Evolutionary conservation across 768 basidiomycete genomes (phyloP).

Genomic region (Rhizopogon vinicolor): DNA sequence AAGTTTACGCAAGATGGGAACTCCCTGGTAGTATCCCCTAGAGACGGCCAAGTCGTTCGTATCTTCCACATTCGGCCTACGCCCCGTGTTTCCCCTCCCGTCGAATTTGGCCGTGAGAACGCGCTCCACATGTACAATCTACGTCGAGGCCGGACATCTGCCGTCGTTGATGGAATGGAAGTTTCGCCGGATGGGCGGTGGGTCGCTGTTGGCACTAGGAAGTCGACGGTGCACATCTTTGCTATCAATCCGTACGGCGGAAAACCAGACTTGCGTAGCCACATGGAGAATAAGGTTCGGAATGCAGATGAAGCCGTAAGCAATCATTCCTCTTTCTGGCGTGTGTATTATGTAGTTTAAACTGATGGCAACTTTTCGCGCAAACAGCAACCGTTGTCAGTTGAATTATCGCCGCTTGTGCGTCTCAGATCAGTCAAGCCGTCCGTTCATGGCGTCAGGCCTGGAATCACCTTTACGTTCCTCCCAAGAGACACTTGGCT

Average conservation of each 20-base stretch:
- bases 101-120: background rate
- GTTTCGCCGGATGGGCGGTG: conserved; percentile 52
- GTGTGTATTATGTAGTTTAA: background rate
- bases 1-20: conserved; percentile 53
- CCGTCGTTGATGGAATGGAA: conserved; percentile 49
- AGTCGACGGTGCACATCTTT: conserved; percentile 68
- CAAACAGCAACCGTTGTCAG: conserved; percentile 44
- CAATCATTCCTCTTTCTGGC: background rate
- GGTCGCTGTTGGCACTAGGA: conserved; percentile 62
- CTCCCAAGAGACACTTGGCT: conserved; percentile 31
- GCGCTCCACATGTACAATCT: conserved; percentile 59
- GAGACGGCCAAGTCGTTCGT: conserved; percentile 51
- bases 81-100: conserved; percentile 12
- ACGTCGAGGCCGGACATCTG: conserved; percentile 66
- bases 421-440: conserved; percentile 40
- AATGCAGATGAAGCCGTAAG: conserved; percentile 48
- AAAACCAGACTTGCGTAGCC: conserved; percentile 54
- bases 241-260: conserved; percentile 77
- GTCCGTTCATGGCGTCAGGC: conserved; percentile 22
- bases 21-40: conserved; percentile 41
- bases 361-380: background rate
- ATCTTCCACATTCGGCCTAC: conserved; percentile 41
- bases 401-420: conserved; percentile 51
- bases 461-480: conserved; percentile 55
- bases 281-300: conserved; percentile 52